Conservation (phyloP, 805 yeast species). For the Starmera caribaea region DNA sequence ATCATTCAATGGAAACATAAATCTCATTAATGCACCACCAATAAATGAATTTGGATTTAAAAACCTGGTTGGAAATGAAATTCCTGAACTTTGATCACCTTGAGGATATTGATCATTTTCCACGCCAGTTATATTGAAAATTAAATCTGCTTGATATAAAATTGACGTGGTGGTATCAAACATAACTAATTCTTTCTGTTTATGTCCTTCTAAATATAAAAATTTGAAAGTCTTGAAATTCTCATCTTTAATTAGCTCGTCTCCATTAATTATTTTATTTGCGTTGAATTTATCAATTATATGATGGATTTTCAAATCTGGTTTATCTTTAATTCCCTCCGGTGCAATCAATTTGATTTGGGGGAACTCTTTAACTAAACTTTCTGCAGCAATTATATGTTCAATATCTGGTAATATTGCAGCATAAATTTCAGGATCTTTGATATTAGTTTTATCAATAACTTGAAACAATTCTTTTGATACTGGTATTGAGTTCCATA, state of each 20-base stretch:
- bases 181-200: constrained; percentile 47
- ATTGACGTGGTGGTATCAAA: constrained; percentile 38
- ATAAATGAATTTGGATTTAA: constrained; percentile 31
- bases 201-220: constrained; percentile 44
- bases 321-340: constrained; percentile 25
- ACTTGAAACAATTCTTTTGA: constrained; percentile 34
- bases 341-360: constrained; percentile 43
- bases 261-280: constrained; percentile 24
- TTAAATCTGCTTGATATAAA: constrained; percentile 48
- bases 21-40: constrained; percentile 24
- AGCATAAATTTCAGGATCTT: constrained; percentile 29
- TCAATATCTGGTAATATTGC: constrained; percentile 53
- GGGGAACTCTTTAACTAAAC: constrained; percentile 42
- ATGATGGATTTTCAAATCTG: constrained; percentile 30
- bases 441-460: constrained; percentile 18
- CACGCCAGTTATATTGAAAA: constrained; percentile 43
- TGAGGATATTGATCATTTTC: constrained; percentile 40
- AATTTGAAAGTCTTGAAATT: constrained; percentile 44
- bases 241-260: constrained; percentile 27
- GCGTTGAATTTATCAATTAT: constrained; percentile 24
- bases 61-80: constrained; percentile 29
- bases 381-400: constrained; percentile 53
- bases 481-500: constrained; percentile 54
- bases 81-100: constrained; percentile 34
- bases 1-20: constrained; percentile 9